Base-by-base conservation (phyloP, 164 flowering plant genomes). In the Malania oleifera region DNA sequence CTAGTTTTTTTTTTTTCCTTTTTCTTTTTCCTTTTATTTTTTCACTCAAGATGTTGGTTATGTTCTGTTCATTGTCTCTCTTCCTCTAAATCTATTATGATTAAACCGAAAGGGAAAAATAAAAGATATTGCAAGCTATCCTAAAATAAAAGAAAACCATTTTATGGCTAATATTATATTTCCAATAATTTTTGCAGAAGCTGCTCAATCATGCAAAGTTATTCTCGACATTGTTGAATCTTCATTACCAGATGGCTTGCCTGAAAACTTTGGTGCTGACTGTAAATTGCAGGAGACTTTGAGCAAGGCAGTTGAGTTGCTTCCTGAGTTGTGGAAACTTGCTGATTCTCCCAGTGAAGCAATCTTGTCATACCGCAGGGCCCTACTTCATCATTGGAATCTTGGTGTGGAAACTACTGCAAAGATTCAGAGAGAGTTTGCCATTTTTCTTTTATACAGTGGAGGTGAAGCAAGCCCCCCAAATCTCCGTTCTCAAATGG, bases 181-280 rank as follows among this genome's bases (percentile, higher is more conserved):
- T 26, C 48, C 37, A 52, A 52, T 19, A 52, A 52, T 28, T 52
- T 52, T 52, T 52, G 38, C 55, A 52, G 55, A 52, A 27, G 55
- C 55, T 52, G 55, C 55, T 28, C 55, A 27, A 52, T 52, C 55
- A 27, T 27, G 55, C 55, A 52, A 52, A 27, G 12, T 52, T 18
- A 31, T 52, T 52, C 55, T 52, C 22, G 55, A 52, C 38, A 52
- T 52, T 27, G 55, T 52, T 27, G 55, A 52, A 31, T 52, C 55
- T 52, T 52, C 55, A 27, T 31, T 52, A 17, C 38, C 55, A 17
- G 38, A 52, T 52, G 38, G 38, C 55, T 28, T 52, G 55, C 34
- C 34, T 52, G 55, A 52, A 52, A 52, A 52, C 13, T 52, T 52
- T 52, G 55, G 38, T 31, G 0, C 37, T 52, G 38, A 52, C 38